These are phyloP conservation scores for Amylocarpus encephaloides DNA, from an alignment of 2,329 filamentous ascomycete species.

Conservation along the genomic window DNA sequence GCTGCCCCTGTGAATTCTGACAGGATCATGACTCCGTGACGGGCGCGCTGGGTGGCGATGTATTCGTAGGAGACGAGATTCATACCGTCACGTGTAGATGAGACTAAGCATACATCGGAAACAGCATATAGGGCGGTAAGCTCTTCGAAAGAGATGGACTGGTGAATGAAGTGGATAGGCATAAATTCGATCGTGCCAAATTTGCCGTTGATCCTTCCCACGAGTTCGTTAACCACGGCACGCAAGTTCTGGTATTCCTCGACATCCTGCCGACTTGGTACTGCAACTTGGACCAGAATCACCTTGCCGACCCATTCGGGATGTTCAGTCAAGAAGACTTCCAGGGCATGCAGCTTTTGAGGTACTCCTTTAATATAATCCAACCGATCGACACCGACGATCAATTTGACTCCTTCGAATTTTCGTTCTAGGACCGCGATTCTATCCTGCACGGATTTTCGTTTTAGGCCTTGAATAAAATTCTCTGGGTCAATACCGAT, in stretches of 20 bases:
- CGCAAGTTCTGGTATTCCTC: slow-evolving; percentile 97
- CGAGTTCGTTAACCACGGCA: slow-evolving; percentile 92
- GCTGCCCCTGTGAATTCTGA: slow-evolving; percentile 96
- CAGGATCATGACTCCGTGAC: slow-evolving; percentile 88
- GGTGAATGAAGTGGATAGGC: slow-evolving; percentile 98
- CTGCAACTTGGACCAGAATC: slow-evolving; percentile 90
- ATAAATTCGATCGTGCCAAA: slow-evolving; percentile 98
- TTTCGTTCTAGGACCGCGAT: slow-evolving; percentile 81
- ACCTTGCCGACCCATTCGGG: slow-evolving; percentile 98
- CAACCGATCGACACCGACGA: slow-evolving; percentile 91
- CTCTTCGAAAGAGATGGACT: slow-evolving; percentile 91
- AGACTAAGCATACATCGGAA: slow-evolving; percentile 87
- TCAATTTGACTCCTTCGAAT: slow-evolving; percentile 92
- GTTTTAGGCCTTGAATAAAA: slow-evolving; percentile 82
- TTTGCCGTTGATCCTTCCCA: slow-evolving; percentile 93
- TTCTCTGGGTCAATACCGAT: slow-evolving; percentile 98
- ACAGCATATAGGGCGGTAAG: slow-evolving; percentile 89
- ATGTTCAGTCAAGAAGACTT: slow-evolving; percentile 94
- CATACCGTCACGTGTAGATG: slow-evolving; percentile 97
- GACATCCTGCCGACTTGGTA: slow-evolving; percentile 90
- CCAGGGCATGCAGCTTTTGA: slow-evolving; percentile 92
- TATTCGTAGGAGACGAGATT: slow-evolving; percentile 98
- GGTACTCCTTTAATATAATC: slow-evolving; percentile 99
- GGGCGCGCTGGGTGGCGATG: slow-evolving; percentile 85
- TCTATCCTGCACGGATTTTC: slow-evolving; percentile 78